These are phyloP conservation scores for Byssothecium circinans DNA, from an alignment of 2,329 filamentous ascomycete genomes.

Conservation along the genomic window DNA sequence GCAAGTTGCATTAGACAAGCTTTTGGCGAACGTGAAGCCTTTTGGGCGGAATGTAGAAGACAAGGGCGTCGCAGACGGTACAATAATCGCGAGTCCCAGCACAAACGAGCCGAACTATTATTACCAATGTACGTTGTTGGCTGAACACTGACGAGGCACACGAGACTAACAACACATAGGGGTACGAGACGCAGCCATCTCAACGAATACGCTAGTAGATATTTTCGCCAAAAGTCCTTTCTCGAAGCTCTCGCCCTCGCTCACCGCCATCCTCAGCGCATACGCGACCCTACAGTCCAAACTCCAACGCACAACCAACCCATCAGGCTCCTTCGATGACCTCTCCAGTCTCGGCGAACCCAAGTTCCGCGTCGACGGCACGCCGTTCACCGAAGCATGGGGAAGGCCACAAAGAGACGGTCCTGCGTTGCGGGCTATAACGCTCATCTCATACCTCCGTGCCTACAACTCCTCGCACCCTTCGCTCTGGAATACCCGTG, in stretches of 20 bases:
- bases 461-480: slow-evolving; percentile 47
- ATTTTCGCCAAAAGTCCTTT: slow-evolving; percentile 40
- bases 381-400: slow-evolving; percentile 44
- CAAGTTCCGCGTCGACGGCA: slow-evolving; percentile 45
- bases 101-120: slow-evolving; percentile 47
- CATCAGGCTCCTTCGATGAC: slow-evolving; percentile 40
- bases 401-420: slow-evolving; percentile 50
- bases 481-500: slow-evolving; percentile 33
- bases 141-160: background rate
- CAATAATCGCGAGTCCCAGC: slow-evolving; percentile 49
- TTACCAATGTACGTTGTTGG: slow-evolving; percentile 44
- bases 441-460: slow-evolving; percentile 46
- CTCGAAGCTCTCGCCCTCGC: slow-evolving; percentile 25
- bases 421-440: slow-evolving; percentile 47
- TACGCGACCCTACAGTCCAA: slow-evolving; percentile 38
- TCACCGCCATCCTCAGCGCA: slow-evolving; percentile 36
- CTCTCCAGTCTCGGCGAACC: slow-evolving; percentile 48
- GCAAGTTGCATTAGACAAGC: slow-evolving; percentile 37
- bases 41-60: slow-evolving; percentile 42
- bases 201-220: slow-evolving; percentile 45
- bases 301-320: slow-evolving; percentile 45
- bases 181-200: slow-evolving; percentile 50
- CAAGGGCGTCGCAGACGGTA: slow-evolving; percentile 40
- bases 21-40: slow-evolving; percentile 49
- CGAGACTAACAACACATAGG: slow-evolving; percentile 20